A percentile compares a stretch with the other conserved stretches of the same genome.
Evolutionary conservation across 2,329 filamentous ascomycete genomes (phyloP).

Genomic region (Dothideomycetes sp.): DNA sequence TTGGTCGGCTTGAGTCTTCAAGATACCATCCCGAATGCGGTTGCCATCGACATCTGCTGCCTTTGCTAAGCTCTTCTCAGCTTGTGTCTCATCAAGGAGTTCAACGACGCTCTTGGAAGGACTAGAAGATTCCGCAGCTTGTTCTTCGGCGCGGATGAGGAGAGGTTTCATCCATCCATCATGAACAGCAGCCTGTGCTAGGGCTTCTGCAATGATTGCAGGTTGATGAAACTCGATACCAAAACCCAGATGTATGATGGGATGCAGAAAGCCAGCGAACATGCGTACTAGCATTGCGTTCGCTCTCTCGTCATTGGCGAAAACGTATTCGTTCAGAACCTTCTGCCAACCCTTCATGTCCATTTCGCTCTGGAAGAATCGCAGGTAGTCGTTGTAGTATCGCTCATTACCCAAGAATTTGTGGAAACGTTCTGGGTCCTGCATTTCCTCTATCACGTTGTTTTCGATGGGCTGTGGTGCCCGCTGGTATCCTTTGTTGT

Average conservation of each 20-base stretch:
- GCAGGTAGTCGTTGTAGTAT: slow-evolving; percentile 65
- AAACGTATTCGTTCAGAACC: slow-evolving; percentile 58
- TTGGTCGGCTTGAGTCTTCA: slow-evolving; percentile 52
- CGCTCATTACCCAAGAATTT: slow-evolving; percentile 53
- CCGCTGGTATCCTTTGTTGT: slow-evolving; percentile 59
- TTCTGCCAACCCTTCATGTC: slow-evolving; percentile 51
- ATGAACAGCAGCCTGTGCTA: slow-evolving; percentile 70
- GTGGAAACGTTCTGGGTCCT: slow-evolving; percentile 48
- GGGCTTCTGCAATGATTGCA: slow-evolving; percentile 67
- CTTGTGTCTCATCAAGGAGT: slow-evolving; percentile 52
- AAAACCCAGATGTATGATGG: slow-evolving; percentile 77
- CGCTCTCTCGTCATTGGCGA: slow-evolving; percentile 54
- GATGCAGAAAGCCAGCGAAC: slow-evolving; percentile 64
- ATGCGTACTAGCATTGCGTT: slow-evolving; percentile 62
- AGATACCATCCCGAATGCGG: slow-evolving; percentile 60
- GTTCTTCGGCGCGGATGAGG: slow-evolving; percentile 46
- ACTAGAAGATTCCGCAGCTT: slow-evolving; percentile 22
- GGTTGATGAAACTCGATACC: slow-evolving; percentile 76
- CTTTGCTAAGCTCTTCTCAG: slow-evolving; percentile 46
- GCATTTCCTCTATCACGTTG: slow-evolving; percentile 46
- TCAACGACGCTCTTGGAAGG: slow-evolving; percentile 40
- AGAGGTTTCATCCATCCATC: slow-evolving; percentile 46
- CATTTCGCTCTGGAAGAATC: slow-evolving; percentile 69
- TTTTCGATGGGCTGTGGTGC: slow-evolving; percentile 37
- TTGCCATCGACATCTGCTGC: slow-evolving; percentile 49